These are phyloP conservation scores for Xylaria sp. DNA, from an alignment of 2,329 filamentous ascomycete genomes.

Conservation along the genomic window DNA sequence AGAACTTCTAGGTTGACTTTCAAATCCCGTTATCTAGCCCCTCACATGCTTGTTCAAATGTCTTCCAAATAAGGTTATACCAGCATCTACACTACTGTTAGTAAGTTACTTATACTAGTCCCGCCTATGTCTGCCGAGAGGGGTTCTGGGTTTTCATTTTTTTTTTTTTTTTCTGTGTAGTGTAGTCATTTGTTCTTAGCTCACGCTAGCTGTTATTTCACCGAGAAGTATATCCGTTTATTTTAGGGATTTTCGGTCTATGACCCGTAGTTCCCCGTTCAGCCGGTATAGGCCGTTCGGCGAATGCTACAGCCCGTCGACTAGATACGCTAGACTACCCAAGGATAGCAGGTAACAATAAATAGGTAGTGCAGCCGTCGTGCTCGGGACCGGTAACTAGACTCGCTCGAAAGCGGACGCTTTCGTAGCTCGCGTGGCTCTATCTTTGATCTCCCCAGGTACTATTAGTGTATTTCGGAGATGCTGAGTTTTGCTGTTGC, in stretches of 20 bases:
- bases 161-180: not conserved
- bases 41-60: not conserved
- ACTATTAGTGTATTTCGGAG: not conserved
- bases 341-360: not conserved
- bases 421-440: not conserved
- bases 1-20: not conserved
- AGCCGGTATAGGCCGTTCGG: not conserved
- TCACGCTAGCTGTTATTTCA: not conserved
- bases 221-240: not conserved
- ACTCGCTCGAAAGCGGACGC: not conserved
- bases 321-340: not conserved
- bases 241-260: not conserved
- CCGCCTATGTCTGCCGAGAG: not conserved
- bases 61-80: slow-evolving; percentile 1
- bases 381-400: not conserved
- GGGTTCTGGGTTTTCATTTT: not conserved
- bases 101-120: not conserved
- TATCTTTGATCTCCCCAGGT: not conserved
- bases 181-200: not conserved
- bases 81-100: not conserved
- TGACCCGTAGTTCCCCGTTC: not conserved
- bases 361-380: not conserved
- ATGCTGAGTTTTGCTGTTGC: not conserved
- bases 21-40: not conserved
- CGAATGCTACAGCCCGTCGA: not conserved